phyloP scores from a whole-genome alignment of 225 moss, liverwort and hornwort genomes.

The Asterella californica region DNA sequence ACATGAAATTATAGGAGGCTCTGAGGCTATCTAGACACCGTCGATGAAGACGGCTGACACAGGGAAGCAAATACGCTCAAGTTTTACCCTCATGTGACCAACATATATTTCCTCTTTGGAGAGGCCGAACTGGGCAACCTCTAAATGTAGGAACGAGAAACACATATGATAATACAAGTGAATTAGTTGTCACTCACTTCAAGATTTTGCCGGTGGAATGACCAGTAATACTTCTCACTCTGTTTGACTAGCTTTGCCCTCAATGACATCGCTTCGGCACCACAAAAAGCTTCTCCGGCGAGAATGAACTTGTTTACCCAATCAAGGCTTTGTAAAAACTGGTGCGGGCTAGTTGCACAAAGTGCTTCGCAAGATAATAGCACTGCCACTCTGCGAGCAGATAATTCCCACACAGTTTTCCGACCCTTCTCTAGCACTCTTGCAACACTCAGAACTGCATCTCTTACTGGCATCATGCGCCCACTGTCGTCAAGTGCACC shows the following conservation, averaged over 20 bases:
- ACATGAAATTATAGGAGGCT: too few species aligned
- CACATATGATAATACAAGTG: background rate
- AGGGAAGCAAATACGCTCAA: background rate
- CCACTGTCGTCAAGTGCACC: conserved; percentile 39
- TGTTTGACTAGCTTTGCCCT: conserved; percentile 87
- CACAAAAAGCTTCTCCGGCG: conserved; percentile 94
- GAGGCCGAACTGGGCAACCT: background rate
- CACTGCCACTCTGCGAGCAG: conserved; percentile 86
- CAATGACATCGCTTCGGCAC: conserved; percentile 85
- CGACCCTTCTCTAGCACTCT: conserved; percentile 85
- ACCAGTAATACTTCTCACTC: conserved; percentile 93
- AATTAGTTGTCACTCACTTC: conserved; percentile 59
- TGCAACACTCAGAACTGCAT: conserved; percentile 65
- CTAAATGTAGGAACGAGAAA: background rate
- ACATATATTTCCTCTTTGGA: background rate
- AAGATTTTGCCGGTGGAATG: conserved; percentile 93
- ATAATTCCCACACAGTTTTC: conserved; percentile 95
- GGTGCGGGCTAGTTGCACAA: conserved; percentile 77
- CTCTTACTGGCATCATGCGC: conserved; percentile 53
- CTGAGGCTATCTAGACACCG: too few species aligned
- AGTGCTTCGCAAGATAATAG: conserved; percentile 86
- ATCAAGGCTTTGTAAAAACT: conserved; percentile 90
- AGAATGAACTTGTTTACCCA: conserved; percentile 96
- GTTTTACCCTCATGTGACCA: background rate
- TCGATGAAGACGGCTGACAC: too few species aligned